Base-by-base conservation (phyloP, 1,284 basidiomycete species). In the Apiotrichum laibachii region DNA sequence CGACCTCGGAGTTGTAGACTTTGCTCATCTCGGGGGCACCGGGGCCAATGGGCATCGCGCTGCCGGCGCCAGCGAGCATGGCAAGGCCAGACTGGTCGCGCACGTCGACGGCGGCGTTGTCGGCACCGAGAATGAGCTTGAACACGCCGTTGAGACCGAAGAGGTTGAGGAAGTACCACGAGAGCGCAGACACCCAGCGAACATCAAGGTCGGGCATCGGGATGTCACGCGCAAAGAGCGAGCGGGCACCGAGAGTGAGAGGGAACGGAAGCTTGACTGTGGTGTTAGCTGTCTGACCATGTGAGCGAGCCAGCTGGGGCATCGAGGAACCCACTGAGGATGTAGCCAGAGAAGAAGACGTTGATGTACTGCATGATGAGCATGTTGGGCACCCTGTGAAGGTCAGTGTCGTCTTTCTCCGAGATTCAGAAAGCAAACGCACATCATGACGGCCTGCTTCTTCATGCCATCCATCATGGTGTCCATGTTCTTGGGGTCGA, bases 351-450 rank as follows among this genome's bases (percentile, higher is more conserved):
- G 81, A 99, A 99, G 85, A 99, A 99, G 78, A 95, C 94, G 79
- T 95, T 97, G 81, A 99, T 96, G 91, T 96, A 99, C 63, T 94
- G 95, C 96, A 99, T 99, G 70, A 99, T 94, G 64, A 98, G 83
- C 87, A 98, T 98, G 78, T 97, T 92, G 11, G 90, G 92, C 10
- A 95, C 88, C 90, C 73, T 76, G 56, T 26, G n/a, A 21, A 43
- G n/a, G 63, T 65, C 57, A 59, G 57, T 50, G 45, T 2, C 10
- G 1, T 1, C 18, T 1, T n/a, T 8, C 11, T 47, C 15, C 22
- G 5, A 13, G 22, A 18, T 18, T 18, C 2, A 2, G 8, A 42
- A 18, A 15, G 12, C 8, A 7, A 42, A 22, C 77, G 59, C 62
- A 76, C 77, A 79, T 78, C 77, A 95, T 94, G 55, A 98, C 93